Evolutionary conservation across 148 eudicot genomes (phyloP).

Genomic region (Gaultheria prostrata): DNA sequence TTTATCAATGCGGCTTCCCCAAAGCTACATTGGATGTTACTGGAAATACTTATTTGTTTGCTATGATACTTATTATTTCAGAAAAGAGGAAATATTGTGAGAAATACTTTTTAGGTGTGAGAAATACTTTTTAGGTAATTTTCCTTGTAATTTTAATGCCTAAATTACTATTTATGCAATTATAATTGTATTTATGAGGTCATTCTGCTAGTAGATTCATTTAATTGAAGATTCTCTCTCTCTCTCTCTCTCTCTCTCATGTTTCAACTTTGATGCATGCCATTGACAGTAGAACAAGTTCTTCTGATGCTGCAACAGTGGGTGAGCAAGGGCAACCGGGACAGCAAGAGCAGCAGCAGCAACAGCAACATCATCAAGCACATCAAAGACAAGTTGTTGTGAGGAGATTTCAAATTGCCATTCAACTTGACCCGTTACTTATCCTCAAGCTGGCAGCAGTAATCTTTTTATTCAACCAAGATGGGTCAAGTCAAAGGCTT

Average conservation of each 20-base stretch:
- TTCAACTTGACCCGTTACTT: conserved; percentile 86
- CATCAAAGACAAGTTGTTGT: conserved; percentile 86
- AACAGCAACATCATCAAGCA: conserved; percentile 58
- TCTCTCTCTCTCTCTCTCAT: background rate
- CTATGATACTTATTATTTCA: background rate
- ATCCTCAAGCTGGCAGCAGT: conserved; percentile 94
- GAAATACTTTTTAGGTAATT: background rate
- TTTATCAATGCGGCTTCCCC: background rate
- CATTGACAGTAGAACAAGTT: conserved; percentile 43
- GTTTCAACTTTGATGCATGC: conserved; percentile 17
- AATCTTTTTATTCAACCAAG: conserved; percentile 93
- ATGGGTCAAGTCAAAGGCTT: conserved; percentile 94
- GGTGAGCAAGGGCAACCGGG: conserved; percentile 64
- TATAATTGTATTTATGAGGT: background rate
- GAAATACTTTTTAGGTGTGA: background rate
- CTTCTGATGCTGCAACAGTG: conserved; percentile 53
- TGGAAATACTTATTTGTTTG: background rate
- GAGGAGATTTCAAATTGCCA: conserved; percentile 91
- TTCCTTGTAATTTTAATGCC: background rate
- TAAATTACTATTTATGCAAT: background rate
- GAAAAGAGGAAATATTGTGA: background rate
- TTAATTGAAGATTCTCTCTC: background rate
- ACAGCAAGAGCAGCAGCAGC: conserved; percentile 44
- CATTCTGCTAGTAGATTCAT: background rate
- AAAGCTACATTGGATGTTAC: background rate